Conservation (phyloP, 306 rosid genomes). For the Oxytropis ochrocephala region DNA sequence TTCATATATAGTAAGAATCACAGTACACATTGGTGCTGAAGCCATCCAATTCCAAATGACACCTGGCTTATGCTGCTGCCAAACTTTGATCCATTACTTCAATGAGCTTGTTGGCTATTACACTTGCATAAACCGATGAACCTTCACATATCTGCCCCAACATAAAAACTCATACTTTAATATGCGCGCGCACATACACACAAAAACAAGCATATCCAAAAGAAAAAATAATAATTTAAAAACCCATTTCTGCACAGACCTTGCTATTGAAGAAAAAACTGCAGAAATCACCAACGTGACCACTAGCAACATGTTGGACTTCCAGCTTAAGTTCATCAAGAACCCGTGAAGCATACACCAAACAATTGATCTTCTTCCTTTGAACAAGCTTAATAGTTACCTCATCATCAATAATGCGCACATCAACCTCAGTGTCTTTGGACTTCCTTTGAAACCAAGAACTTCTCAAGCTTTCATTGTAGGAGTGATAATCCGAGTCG, state of each 20-base stretch:
- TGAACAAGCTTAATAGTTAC: constrained; percentile 75
- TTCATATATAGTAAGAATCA: neutral
- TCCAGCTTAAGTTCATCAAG: constrained; percentile 73
- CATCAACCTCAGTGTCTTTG: constrained; percentile 80
- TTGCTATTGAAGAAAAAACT: constrained; percentile 77
- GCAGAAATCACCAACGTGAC: constrained; percentile 74
- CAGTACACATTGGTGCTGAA: neutral
- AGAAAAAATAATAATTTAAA: neutral
- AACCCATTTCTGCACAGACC: constrained; percentile 19
- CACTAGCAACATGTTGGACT: constrained; percentile 84
- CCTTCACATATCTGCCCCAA: constrained; percentile 51
- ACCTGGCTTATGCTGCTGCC: constrained; percentile 5
- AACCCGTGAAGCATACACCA: constrained; percentile 52
- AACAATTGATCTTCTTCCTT: constrained; percentile 53
- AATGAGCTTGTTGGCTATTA: constrained; percentile 53
- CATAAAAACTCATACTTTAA: neutral
- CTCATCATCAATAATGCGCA: constrained; percentile 58
- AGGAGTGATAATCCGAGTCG: too few relatives aligned
- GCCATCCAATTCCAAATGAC: neutral
- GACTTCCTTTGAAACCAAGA: constrained; percentile 80
- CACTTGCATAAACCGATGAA: constrained; percentile 51
- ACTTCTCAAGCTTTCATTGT: constrained; percentile 47
- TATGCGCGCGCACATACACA: neutral
- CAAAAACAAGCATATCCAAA: neutral
- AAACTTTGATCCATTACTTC: constrained; percentile 40